Base-by-base conservation (phyloP, 163 green algal genomes). In the Botryococcus braunii region DNA sequence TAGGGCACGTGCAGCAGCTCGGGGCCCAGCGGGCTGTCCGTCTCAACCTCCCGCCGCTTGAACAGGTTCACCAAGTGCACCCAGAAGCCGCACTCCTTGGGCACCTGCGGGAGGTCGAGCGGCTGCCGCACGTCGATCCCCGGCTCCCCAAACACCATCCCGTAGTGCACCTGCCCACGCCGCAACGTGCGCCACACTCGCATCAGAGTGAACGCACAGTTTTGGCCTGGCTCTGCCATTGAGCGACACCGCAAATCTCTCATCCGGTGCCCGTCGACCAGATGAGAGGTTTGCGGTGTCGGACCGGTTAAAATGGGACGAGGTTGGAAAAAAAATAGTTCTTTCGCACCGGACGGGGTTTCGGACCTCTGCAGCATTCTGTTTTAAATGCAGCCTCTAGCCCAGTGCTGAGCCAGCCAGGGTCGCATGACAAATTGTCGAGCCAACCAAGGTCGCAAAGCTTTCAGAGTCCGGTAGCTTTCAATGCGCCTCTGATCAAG, bases 21-120 rank as follows among this genome's bases (percentile, higher is more conserved):
- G 43, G 43, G 13, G 43, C 43, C 23, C 21, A 66, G 9, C 35
- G 36, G 25, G 38, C 38, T 25, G 13, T 36, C 36, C 7, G 59
- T 50, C 37, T 38, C 37, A 25, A 52, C 38, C 2, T 66, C 59
- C 4, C 59, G 59, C 17, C 59, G 37, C 7, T 21, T 66, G 35
- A 66, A 66, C 36, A 66, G 59, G 36, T 66, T 66, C 37, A 66
- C 59, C 17, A 66, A 9, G 59, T 66, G 59, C 59, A 66, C 37
- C 59, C 59, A 66, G 7, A 49, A 25, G 1, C 37, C 59, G 59
- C 59, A 66, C 2, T 66, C 59, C 59, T 66, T 52, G 59, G 59
- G 59, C 35, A 25, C 59, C 35, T 38, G 37, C 35, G 25, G 49
- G 1, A 38, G 59, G 1, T 47, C 27, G 5, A 35, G 56, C 34